These are phyloP conservation scores for Hyaloperonospora brassicae DNA, from an alignment of 352 stramenopile genomes.

Conservation along the genomic window DNA sequence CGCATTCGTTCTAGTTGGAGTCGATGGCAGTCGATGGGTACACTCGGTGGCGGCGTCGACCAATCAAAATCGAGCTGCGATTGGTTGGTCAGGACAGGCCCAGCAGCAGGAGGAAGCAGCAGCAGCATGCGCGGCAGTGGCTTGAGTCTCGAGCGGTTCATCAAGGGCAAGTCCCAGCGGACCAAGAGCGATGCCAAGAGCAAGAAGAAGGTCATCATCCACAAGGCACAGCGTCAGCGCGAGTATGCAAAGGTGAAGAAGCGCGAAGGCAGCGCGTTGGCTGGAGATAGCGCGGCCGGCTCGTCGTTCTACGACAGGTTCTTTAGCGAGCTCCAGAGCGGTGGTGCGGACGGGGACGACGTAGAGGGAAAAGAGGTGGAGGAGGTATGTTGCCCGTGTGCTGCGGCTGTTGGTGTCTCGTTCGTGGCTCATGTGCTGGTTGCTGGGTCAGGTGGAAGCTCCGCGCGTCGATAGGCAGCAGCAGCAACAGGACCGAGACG, in stretches of 20 bases:
- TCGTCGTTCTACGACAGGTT: constrained; percentile 79
- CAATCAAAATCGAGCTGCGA: neutral
- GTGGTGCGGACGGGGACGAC: constrained; percentile 23
- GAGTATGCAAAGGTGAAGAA: constrained; percentile 83
- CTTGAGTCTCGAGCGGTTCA: constrained; percentile 81
- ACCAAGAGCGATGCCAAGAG: constrained; percentile 75
- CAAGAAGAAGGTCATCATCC: constrained; percentile 77
- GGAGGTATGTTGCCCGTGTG: constrained; percentile 5
- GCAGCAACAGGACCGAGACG: constrained; percentile 11
- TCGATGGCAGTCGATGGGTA: neutral
- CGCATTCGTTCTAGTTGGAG: constrained; percentile 53
- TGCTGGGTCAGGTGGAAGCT: constrained; percentile 17
- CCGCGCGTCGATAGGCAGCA: constrained; percentile 14
- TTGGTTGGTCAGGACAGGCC: neutral
- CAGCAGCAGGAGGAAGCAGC: neutral
- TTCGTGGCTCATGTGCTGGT: neutral
- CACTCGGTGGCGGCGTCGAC: neutral
- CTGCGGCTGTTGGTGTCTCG: neutral
- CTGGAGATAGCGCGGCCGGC: constrained; percentile 12
- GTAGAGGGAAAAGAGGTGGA: constrained; percentile 10
- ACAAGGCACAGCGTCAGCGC: constrained; percentile 68
- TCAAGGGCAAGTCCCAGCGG: constrained; percentile 74
- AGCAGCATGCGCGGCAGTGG: constrained; percentile 58
- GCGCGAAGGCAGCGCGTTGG: constrained; percentile 26
- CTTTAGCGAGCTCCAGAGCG: constrained; percentile 52